Percentiles rank a stretch among this genome's conserved stretches.
phyloP scores from a whole-genome alignment of 441 rosid species.

The Gossypium gossypioides region DNA sequence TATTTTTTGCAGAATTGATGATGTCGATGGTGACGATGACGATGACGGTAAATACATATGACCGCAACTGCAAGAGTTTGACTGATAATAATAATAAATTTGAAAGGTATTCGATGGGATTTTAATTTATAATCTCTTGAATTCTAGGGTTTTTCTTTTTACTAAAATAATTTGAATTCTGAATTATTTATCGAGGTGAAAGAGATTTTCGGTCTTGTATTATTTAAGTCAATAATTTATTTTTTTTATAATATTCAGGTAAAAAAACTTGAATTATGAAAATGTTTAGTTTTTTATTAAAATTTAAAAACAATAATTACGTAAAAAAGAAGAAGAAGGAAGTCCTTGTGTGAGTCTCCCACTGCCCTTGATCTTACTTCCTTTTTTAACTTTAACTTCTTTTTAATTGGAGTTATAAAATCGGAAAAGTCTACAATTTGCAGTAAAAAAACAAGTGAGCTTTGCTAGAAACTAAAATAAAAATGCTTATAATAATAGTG shows the following conservation, averaged over 20 bases:
- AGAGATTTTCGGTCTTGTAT: no score
- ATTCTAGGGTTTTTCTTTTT: no score
- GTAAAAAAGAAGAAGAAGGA: no score
- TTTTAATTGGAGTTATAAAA: no score
- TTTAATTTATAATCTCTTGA: neutral
- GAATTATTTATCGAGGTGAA: no score
- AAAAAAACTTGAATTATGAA: no score
- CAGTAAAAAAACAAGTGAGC: neutral
- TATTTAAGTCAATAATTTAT: no score
- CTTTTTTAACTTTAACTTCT: neutral
- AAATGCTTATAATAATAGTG: neutral
- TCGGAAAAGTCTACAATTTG: no score
- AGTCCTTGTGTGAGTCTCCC: neutral
- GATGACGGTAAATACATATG: neutral
- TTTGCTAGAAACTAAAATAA: neutral
- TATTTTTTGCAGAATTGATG: neutral
- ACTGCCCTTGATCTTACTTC: neutral
- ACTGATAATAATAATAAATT: neutral
- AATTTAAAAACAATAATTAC: no score
- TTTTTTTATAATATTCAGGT: no score
- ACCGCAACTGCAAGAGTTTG: neutral
- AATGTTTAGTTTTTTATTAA: no score
- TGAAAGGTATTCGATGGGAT: neutral
- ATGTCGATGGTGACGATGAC: neutral
- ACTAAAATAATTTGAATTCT: no score